phyloP scores from a whole-genome alignment of 2,329 filamentous ascomycete species.

The Aspergillus fumigatus region DNA sequence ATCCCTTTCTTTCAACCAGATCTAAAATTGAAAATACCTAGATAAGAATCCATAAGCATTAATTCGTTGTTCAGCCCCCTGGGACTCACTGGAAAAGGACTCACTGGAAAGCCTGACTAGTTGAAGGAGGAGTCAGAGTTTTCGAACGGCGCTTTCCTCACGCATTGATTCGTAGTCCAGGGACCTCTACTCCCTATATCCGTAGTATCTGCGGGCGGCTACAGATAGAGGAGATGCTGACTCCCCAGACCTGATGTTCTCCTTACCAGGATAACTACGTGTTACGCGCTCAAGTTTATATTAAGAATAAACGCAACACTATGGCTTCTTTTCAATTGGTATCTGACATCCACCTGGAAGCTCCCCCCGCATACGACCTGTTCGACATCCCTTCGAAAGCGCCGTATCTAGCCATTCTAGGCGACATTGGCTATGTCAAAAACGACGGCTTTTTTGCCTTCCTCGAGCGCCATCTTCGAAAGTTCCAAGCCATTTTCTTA shows the following conservation, averaged over 20 bases:
- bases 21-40: background rate
- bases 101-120: background rate
- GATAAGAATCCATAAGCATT: background rate
- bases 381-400: slow-evolving; percentile 48
- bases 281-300: background rate
- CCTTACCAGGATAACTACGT: background rate
- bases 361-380: slow-evolving; percentile 45
- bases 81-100: background rate
- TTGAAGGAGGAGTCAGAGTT: slow-evolving; percentile 1
- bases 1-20: background rate
- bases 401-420: slow-evolving; percentile 52
- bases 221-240: background rate
- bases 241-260: background rate
- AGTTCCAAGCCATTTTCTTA: slow-evolving; percentile 50
- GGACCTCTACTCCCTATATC: too few relatives aligned
- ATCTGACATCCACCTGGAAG: slow-evolving; percentile 57
- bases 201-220: background rate
- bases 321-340: slow-evolving; percentile 43
- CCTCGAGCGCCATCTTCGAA: slow-evolving; percentile 44
- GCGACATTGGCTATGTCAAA: slow-evolving; percentile 51
- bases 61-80: background rate
- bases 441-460: slow-evolving; percentile 45
- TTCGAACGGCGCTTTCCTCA: slow-evolving; percentile 3
- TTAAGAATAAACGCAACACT: background rate
- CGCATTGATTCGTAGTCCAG: background rate